Evolutionary conservation across 2,329 filamentous ascomycete genomes (phyloP).

Genomic region (Erysiphe pisi): DNA sequence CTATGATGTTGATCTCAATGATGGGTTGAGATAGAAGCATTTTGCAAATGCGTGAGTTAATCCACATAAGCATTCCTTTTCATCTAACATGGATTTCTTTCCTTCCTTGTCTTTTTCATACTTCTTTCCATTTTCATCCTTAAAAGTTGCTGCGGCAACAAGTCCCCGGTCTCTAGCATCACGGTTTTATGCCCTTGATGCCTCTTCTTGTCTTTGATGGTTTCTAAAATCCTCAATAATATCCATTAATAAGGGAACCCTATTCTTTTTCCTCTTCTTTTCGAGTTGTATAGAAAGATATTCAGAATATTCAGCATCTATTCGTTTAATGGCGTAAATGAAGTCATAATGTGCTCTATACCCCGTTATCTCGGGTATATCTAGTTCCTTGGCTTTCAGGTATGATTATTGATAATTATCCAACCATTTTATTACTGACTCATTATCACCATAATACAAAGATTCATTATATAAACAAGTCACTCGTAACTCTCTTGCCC

Average conservation of each 20-base stretch:
- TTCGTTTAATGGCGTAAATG: constrained; percentile 8
- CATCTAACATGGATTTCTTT: not conserved
- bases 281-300: constrained; percentile 19
- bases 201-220: constrained; percentile 21
- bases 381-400: not conserved
- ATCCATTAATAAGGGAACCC: not conserved
- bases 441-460: not conserved
- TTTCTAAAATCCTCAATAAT: constrained; percentile 25
- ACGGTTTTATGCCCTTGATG: not conserved
- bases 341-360: constrained; percentile 24
- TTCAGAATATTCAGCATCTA: constrained; percentile 23
- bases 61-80: not conserved
- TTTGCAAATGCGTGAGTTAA: not conserved
- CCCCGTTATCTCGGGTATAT: not conserved
- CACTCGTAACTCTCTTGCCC: not conserved
- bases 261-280: constrained; percentile 25
- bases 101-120: not conserved
- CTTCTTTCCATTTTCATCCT: not conserved
- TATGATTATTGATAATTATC: not conserved
- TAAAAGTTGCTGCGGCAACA: not conserved
- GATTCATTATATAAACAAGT: not conserved
- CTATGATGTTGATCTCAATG: not conserved
- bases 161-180: not conserved
- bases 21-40: constrained; percentile 24
- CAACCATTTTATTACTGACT: not conserved